phyloP scores from a whole-genome alignment of 768 basidiomycete species.

The Suillus lakei region DNA sequence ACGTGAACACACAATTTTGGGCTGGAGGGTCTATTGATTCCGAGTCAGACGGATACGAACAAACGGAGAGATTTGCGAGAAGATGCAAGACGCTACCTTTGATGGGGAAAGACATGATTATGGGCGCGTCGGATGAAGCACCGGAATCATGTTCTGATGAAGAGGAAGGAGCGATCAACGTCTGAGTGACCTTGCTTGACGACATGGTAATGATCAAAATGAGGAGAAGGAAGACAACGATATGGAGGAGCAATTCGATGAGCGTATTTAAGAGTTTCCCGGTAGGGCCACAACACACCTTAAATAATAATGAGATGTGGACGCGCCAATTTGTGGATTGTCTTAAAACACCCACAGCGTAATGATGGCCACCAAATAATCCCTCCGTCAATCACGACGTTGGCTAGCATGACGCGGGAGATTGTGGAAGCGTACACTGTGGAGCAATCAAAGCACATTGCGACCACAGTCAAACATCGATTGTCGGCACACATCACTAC shows the following conservation, averaged over 20 bases:
- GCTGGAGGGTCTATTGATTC: neutral
- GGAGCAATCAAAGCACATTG: neutral
- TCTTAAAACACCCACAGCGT: neutral
- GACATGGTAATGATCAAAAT: constrained; percentile 15
- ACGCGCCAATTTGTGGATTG: constrained; percentile 4
- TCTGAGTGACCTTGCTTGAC: constrained; percentile 16
- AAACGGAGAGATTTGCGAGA: neutral
- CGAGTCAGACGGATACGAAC: too few relatives aligned
- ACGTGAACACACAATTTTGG: neutral
- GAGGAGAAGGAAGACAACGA: neutral
- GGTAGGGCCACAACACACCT: neutral
- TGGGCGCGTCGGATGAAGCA: neutral
- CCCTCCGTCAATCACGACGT: neutral
- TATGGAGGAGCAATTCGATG: neutral
- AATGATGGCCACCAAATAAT: neutral
- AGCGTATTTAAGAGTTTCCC: neutral
- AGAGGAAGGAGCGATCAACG: constrained; percentile 10
- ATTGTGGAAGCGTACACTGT: neutral
- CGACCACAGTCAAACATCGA: neutral
- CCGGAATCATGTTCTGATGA: neutral
- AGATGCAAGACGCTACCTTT: neutral
- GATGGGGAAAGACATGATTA: neutral
- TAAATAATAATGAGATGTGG: constrained; percentile 10
- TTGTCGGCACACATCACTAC: neutral
- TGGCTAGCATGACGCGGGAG: too few relatives aligned